A percentile compares a stretch with the other conserved stretches of the same genome.
Conservation (phyloP, 257 asterid species). For the Solanum chaucha region DNA sequence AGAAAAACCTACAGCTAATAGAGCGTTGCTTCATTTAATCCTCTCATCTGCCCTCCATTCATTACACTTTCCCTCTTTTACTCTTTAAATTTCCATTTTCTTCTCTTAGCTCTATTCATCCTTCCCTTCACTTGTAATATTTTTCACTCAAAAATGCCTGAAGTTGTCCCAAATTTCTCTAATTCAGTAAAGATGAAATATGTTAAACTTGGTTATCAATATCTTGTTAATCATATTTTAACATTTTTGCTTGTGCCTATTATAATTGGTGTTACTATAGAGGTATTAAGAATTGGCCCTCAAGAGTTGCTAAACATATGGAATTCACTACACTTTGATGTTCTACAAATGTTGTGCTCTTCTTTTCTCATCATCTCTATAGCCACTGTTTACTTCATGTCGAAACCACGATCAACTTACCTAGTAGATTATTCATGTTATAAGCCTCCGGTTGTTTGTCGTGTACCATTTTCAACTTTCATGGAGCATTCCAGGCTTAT, state of each 20-base stretch:
- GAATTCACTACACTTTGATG: conserved; percentile 16
- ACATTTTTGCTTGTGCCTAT: conserved; percentile 21
- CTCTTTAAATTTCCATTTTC: background rate
- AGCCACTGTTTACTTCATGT: conserved; percentile 43
- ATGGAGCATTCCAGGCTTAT: conserved; percentile 24
- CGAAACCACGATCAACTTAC: conserved; percentile 42
- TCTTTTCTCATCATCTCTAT: conserved; percentile 16
- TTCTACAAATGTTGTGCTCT: conserved; percentile 19
- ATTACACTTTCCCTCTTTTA: background rate
- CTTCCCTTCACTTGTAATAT: background rate
- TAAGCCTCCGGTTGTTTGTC: conserved; percentile 39
- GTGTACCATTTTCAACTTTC: conserved; percentile 49
- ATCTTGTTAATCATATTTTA: conserved; percentile 38
- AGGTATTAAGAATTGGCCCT: conserved; percentile 23
- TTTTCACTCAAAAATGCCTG: background rate
- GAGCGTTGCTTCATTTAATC: background rate
- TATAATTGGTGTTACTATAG: background rate
- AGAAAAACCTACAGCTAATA: background rate
- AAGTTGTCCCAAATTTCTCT: background rate
- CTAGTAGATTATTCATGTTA: conserved; percentile 14
- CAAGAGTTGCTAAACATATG: conserved; percentile 8
- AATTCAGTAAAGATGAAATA: conserved; percentile 16
- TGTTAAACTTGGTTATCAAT: conserved; percentile 36
- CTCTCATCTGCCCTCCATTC: background rate
- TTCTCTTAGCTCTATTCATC: background rate